Base-by-base conservation (phyloP, 2,329 filamentous ascomycete genomes). In the Stenocarpella maydis region DNA sequence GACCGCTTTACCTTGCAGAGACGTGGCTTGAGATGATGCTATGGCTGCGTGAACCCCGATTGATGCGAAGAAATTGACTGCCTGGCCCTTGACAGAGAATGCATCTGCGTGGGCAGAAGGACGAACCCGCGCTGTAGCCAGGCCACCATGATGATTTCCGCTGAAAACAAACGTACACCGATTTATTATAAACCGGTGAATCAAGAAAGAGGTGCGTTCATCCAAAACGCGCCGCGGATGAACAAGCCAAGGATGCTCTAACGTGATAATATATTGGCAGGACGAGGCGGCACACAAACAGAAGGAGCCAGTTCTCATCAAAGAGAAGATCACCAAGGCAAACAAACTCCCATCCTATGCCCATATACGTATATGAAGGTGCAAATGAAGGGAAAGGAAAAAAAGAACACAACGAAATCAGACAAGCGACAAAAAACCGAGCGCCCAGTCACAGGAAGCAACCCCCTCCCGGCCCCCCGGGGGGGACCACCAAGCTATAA, bases 331-430 rank as follows among this genome's bases (percentile, higher is more conserved):
- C 4, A 15, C 1, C 17, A 7, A 26, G 19, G 15, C 1, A 47
- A 34, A 17, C 58, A 61, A 41, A 61, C 58, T 61, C 58, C 58
- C 41, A 34, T 61, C 58, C 58, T n/a, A 61, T 61, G 58, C 58
- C 28, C 12, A n/a, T 61, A 24, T 61, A 34, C 34, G 19, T 61
- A 19, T 34, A 31, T 12, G 37, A 61, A 12, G 14, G 21, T 4
- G 19, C 31, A 8, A 61, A 34, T 17, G 8, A 14, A 7, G 19
- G 28, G 6, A 2, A 34, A 34, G 31, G 9, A 9, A 34, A 34
- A 34, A 10, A 9, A 37, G 34, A 7, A 8, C 7, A 37, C 5
- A 10, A 7, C 31, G 4, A 37, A 37, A 37, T 12, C 34, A 37
- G 5, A 37, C 9, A 37, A 7, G 9, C 4, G 31, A 28, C 37